A percentile compares a stretch with the other conserved stretches of the same genome.
Evolutionary conservation across 2,329 filamentous ascomycete genomes (phyloP).

Genomic region (Colletotrichum navitas): DNA sequence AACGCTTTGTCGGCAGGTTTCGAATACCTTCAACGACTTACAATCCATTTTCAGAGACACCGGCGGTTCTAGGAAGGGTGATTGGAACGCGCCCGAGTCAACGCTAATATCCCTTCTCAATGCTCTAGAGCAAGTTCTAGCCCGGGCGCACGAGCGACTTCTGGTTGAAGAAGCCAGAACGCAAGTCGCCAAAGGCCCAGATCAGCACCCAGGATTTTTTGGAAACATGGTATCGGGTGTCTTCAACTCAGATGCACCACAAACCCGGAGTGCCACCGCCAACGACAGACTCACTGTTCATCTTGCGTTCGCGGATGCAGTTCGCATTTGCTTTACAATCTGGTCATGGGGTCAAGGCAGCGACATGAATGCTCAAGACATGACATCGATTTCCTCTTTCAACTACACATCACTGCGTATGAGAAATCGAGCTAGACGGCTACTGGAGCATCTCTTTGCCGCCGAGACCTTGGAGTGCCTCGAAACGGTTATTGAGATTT

Average conservation of each 20-base stretch:
- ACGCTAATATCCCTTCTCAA: conserved; percentile 90
- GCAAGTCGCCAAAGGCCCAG: conserved; percentile 79
- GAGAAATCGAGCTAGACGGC: conserved; percentile 87
- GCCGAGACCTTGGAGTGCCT: conserved; percentile 94
- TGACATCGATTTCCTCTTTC: conserved; percentile 82
- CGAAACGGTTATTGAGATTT: conserved; percentile 89
- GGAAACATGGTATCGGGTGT: conserved; percentile 95
- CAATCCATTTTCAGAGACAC: conserved; percentile 69
- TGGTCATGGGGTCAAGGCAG: conserved; percentile 90
- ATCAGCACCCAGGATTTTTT: conserved; percentile 89
- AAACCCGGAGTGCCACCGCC: conserved; percentile 85
- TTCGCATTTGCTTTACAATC: conserved; percentile 90
- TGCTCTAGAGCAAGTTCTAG: conserved; percentile 90
- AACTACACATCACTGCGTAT: conserved; percentile 91
- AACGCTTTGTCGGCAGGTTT: conserved; percentile 85
- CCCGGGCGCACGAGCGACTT: conserved; percentile 86
- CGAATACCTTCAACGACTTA: conserved; percentile 77
- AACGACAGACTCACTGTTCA: conserved; percentile 94
- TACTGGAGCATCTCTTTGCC: conserved; percentile 92
- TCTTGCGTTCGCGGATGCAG: conserved; percentile 96
- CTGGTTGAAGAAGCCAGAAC: conserved; percentile 79
- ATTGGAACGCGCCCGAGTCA: conserved; percentile 70
- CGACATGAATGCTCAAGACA: conserved; percentile 71
- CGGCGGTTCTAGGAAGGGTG: conserved; percentile 44
- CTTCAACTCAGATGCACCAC: conserved; percentile 82